Evolutionary conservation across 1,284 basidiomycete species (phyloP), one percentile per base, ranked within the genome.

Genomic region (Blastosporella zonata): DNA sequence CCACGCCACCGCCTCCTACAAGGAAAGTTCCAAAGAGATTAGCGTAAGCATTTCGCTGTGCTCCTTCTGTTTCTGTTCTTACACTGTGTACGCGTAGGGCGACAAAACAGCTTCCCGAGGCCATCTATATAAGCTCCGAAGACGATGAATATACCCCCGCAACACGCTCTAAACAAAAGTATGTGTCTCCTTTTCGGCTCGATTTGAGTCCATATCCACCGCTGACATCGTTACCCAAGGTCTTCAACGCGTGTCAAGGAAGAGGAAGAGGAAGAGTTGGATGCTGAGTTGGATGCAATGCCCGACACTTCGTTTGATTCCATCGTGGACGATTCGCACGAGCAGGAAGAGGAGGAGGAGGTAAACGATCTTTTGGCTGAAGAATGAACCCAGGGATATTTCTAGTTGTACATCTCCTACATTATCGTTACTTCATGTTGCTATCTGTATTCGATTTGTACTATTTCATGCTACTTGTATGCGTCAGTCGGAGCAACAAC

Each of bases 11-110:
- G 33, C 59, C 58, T 6, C 64, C 67, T 8, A 69, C 64, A 15
- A 62, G 74, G 51, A 59, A 49, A 6, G 56, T 77, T 47, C 75
- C 77, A 1, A 75, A 69, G 59, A 64, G 75, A 49, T 65, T 69
- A 35, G 74, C 65, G 71, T 76, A 59, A 54, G 75, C 20, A 2
- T 36, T 27, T 17, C 12, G 27, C 29, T 35, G 7, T 6, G 6
- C 34, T 27, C n/a, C 2, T 13, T 29, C 43, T 23, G 5, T 25
- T 10, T 42, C 10, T 39, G 4, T 40, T 15, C 46, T 35, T 17
- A n/a, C 5, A 9, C 8, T 34, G 8, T 31, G 17, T 7, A 23
- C 49, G 7, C 46, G n/a, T n/a, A 74, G 69, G 18, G 65, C 72
- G 35, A 60, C 58, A 9, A 72, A 67, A 53, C 72, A 69, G 51